Evolutionary conservation across 2,329 filamentous ascomycete species (phyloP).

Genomic region (Didymella keratinophila): DNA sequence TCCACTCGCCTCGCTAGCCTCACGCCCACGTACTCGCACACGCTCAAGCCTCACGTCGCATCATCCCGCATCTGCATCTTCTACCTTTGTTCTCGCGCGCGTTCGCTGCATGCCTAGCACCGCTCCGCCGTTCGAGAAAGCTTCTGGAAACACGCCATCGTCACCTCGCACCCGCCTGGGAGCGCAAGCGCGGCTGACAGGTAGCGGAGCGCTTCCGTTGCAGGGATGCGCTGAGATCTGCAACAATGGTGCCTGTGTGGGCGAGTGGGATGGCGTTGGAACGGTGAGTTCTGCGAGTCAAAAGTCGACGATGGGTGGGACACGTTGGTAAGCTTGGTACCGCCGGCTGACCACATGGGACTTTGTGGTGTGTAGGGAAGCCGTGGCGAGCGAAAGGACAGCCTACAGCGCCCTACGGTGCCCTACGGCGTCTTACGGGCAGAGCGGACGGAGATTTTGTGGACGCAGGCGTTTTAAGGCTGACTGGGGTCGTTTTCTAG

Average conservation of each 20-base stretch:
- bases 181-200: conserved; percentile 5
- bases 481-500: neutral
- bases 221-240: conserved; percentile 15
- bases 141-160: neutral
- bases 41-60: neutral
- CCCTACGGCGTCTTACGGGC: neutral
- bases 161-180: neutral
- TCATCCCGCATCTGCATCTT: conserved; percentile 2
- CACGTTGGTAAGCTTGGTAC: neutral
- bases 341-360: neutral
- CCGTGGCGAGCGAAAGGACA: conserved; percentile 8
- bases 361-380: conserved; percentile 8
- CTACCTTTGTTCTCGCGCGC: neutral
- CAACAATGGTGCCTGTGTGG: conserved; percentile 11
- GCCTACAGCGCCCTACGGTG: neutral
- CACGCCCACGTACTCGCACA: neutral
- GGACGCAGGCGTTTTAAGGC: conserved; percentile 5
- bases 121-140: neutral
- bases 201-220: conserved; percentile 13
- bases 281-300: conserved; percentile 21
- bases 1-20: neutral
- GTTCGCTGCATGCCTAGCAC: neutral
- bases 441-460: conserved; percentile 7
- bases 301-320: neutral
- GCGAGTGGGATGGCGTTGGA: conserved; percentile 13